These are phyloP conservation scores for Arthroderma uncinatum DNA, from an alignment of 2,329 filamentous ascomycete species.

Conservation along the genomic window DNA sequence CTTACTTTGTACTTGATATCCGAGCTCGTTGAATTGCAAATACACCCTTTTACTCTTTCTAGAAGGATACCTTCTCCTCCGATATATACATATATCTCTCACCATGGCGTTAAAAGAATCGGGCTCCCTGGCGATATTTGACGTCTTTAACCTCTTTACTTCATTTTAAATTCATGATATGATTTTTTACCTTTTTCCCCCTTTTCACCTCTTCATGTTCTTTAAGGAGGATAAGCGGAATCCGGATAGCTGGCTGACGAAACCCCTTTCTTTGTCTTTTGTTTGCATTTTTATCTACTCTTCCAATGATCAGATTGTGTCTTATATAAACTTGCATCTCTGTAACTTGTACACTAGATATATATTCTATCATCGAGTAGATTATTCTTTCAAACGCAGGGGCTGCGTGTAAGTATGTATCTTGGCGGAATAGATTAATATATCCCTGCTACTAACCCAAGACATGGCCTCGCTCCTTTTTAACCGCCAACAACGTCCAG, in stretches of 20 bases:
- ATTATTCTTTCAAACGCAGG: no score
- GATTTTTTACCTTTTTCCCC: neutral
- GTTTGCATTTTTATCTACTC: neutral
- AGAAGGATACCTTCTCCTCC: neutral
- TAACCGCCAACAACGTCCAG: no score
- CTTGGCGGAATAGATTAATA: no score
- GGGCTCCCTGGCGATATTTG: neutral
- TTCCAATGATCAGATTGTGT: slow-evolving; percentile 2
- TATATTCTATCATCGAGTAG: no score
- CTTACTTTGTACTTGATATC: neutral
- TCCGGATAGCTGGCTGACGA: neutral
- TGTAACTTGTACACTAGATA: neutral
- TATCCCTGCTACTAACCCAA: no score
- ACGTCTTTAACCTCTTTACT: neutral
- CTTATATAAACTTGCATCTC: neutral
- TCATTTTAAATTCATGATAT: slow-evolving; percentile 5
- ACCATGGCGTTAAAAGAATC: slow-evolving; percentile 1
- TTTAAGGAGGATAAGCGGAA: neutral
- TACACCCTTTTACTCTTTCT: neutral
- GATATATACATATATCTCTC: neutral
- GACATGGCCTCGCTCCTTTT: no score
- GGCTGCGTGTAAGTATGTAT: no score
- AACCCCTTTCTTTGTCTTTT: neutral
- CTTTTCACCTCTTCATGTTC: neutral
- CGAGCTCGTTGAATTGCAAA: neutral